Evolutionary conservation across 164 flowering plant genomes (phyloP), one percentile per base, ranked within the genome.

Genomic region (Malania oleifera): DNA sequence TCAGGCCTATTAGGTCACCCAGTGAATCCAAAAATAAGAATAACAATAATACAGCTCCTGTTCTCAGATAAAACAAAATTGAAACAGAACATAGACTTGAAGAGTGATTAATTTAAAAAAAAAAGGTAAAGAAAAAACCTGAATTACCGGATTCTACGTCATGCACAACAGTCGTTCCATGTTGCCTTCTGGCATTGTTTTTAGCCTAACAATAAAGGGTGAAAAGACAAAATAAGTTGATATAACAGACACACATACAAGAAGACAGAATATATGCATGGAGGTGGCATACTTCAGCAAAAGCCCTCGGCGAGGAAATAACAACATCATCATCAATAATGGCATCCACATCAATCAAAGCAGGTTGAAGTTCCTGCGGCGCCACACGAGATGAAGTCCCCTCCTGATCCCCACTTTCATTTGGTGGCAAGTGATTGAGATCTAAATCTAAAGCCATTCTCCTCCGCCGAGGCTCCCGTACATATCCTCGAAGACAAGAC

Each of bases 241-340:
- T 12, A 34, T 7, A 34, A 7, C 11, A 34, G 11, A 34, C 38
- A 7, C 38, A 34, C 1, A 63, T 3, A 1, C 63, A 37, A 50
- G 18, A 31, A 17, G 43, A 14, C 22, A 60, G 31, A 64, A 15
- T 23, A 37, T 26, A 0, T 51, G 3, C 54, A 50, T n/a, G n/a
- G 39, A 52, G 40, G 2, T 29, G 27, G 19, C 72, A 52, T 72
- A 83, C 96, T 65, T 76, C 84, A 4, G 78, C 78, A 78, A 86
- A 88, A 17, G 88, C 80, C 63, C 74, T 76, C 1, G 92, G 79
- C 5, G 88, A 79, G 8, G 90, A 80, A 57, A 78, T 77, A 59
- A 88, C 28, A 29, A 88, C 85, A 53, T 86, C 96, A 65, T 88
- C 96, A 49, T 88, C 96, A 9, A 48, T 14, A 38, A 82, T 53